Evolutionary conservation across 306 rosid species (phyloP).

Genomic region (Pterocarpus macrocarpus): DNA sequence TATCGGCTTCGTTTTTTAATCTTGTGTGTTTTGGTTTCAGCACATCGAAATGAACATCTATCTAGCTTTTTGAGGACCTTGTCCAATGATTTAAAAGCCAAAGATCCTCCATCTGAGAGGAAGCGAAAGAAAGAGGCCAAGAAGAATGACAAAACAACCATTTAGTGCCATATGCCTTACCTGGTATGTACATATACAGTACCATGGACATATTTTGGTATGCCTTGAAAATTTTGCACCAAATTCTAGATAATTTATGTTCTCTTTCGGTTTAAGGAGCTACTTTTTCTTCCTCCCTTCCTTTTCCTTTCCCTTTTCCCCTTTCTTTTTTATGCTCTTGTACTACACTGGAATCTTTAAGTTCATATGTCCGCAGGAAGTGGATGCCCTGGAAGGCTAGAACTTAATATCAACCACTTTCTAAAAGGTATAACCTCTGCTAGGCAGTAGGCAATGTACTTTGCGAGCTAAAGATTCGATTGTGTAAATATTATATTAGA

Average conservation of each 20-base stretch:
- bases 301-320: not conserved
- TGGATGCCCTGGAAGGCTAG: not conserved
- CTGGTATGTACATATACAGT: not conserved
- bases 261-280: not conserved
- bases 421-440: not conserved
- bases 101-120: slow-evolving; percentile 81
- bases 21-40: slow-evolving; percentile 57
- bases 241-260: not conserved
- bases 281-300: not conserved
- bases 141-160: slow-evolving; percentile 60
- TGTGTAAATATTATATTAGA: not conserved
- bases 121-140: slow-evolving; percentile 76
- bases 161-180: not conserved
- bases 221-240: not conserved
- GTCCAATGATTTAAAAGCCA: slow-evolving; percentile 73
- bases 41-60: slow-evolving; percentile 85
- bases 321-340: not conserved
- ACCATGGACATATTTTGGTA: slow-evolving; percentile 4
- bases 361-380: not conserved
- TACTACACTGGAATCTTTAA: not conserved
- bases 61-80: slow-evolving; percentile 68
- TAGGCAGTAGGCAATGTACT: not conserved
- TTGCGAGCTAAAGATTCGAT: not conserved
- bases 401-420: not conserved
- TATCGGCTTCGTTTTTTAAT: not conserved